Percentiles rank a stretch among this genome's conserved stretches.
Evolutionary conservation across 208 protist genomes (phyloP).

Genomic region (Trypanosoma caninum): DNA sequence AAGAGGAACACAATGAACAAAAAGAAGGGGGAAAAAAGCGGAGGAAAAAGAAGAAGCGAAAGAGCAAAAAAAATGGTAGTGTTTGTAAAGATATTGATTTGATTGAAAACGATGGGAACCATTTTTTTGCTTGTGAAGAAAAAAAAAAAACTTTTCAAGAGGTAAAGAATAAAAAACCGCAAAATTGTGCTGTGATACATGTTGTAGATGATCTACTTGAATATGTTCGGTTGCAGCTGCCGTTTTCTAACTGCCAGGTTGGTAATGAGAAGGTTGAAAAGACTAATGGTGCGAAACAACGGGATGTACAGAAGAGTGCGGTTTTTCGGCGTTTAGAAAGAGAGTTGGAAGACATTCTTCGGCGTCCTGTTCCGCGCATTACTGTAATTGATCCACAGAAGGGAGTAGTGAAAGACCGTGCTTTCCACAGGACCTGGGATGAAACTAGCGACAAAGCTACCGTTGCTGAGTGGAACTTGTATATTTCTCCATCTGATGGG

Average conservation of each 20-base stretch:
- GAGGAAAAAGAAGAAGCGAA: conserved; percentile 13
- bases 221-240: conserved; percentile 6
- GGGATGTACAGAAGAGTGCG: neutral
- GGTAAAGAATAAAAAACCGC: too few species aligned
- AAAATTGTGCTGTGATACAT: neutral
- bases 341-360: conserved; percentile 16
- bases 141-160: too few species aligned
- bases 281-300: neutral
- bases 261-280: neutral
- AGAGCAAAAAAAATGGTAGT: conserved; percentile 2
- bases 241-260: neutral
- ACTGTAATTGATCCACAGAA: neutral
- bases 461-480: conserved; percentile 32
- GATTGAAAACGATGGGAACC: conserved; percentile 3
- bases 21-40: neutral
- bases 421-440: neutral
- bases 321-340: conserved; percentile 6
- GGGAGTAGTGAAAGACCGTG: neutral
- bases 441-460: neutral
- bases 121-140: neutral
- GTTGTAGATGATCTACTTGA: neutral
- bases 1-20: too few species aligned
- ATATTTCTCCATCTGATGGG: conserved; percentile 42
- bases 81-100: neutral
- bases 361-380: conserved; percentile 13